A percentile compares a stretch with the other conserved stretches of the same genome.
These are phyloP conservation scores for Kuraishia cidri DNA, from an alignment of 805 yeast genomes.

Conservation along the genomic window DNA sequence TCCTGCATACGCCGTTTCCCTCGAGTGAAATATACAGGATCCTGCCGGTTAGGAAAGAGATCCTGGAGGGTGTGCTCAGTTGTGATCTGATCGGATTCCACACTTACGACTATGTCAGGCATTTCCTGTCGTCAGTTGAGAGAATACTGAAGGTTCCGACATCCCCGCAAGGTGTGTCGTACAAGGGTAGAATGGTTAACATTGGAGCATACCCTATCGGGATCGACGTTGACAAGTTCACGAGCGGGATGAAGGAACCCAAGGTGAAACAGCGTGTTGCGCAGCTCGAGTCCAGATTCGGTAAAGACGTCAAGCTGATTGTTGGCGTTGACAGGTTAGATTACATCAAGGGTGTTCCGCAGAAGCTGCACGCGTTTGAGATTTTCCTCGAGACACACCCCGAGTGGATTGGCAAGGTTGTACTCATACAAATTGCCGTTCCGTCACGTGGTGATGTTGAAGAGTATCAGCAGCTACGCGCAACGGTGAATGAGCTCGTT, in stretches of 20 bases:
- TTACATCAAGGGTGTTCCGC: conserved; percentile 97
- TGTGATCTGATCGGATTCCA: conserved; percentile 97
- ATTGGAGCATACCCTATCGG: conserved; percentile 99
- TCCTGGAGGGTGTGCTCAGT: conserved; percentile 82
- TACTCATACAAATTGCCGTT: conserved; percentile 92
- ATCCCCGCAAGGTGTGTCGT: conserved; percentile 84
- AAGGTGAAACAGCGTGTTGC: conserved; percentile 58
- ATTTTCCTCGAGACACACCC: conserved; percentile 89
- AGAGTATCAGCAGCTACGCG: conserved; percentile 88
- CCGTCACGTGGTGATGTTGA: conserved; percentile 98
- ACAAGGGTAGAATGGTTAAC: conserved; percentile 62
- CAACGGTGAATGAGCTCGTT: conserved; percentile 91
- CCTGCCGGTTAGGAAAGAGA: conserved; percentile 90
- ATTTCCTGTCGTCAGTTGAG: conserved; percentile 83
- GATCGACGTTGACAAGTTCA: conserved; percentile 87
- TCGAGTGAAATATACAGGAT: conserved; percentile 94
- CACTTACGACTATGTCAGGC: conserved; percentile 98
- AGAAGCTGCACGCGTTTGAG: conserved; percentile 92
- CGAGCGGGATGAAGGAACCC: conserved; percentile 61
- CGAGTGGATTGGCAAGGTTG: conserved; percentile 97
- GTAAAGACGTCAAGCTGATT: conserved; percentile 70
- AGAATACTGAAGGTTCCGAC: conserved; percentile 77
- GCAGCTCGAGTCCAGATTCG: conserved; percentile 52
- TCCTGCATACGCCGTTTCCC: conserved; percentile 97
- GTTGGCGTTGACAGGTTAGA: conserved; percentile 97